phyloP scores from a whole-genome alignment of 352 stramenopile species.

The Globisporangium spiculum region DNA sequence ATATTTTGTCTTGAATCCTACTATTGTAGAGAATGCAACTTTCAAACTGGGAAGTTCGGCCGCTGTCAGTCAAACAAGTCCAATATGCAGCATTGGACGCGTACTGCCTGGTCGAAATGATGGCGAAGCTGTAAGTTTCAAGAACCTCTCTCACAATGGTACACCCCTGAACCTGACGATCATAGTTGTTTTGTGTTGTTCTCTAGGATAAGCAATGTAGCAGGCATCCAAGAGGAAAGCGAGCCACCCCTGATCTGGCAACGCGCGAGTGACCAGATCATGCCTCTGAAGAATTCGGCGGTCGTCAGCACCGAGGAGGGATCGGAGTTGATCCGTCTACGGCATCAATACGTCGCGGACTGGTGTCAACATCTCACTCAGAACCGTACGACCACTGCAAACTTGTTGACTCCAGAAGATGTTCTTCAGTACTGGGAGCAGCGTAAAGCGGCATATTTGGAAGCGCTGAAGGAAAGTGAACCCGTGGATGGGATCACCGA shows the following conservation, averaged over 20 bases:
- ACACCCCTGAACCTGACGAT: constrained; percentile 1
- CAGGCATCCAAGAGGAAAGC: background rate
- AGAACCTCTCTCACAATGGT: background rate
- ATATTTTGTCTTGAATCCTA: background rate
- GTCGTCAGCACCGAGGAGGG: constrained; percentile 22
- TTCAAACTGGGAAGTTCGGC: constrained; percentile 64
- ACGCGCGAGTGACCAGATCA: constrained; percentile 21
- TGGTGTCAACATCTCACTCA: constrained; percentile 23
- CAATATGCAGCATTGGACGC: constrained; percentile 68
- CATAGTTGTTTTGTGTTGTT: too few relatives aligned
- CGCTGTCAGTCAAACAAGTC: constrained; percentile 43
- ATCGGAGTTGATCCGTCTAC: constrained; percentile 22
- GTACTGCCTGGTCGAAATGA: constrained; percentile 53
- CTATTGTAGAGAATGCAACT: constrained; percentile 51
- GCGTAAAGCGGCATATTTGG: constrained; percentile 21
- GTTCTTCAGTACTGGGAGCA: constrained; percentile 35
- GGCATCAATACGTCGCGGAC: constrained; percentile 30
- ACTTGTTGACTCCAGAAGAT: constrained; percentile 28
- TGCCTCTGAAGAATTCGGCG: constrained; percentile 24
- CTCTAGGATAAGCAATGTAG: background rate
- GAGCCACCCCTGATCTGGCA: constrained; percentile 20
- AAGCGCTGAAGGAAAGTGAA: background rate
- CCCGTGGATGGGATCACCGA: background rate
- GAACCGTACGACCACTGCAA: constrained; percentile 5
- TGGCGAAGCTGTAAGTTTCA: constrained; percentile 40